A percentile compares a stretch with the other conserved stretches of the same genome.
Evolutionary conservation across 2,329 filamentous ascomycete species (phyloP).

Genomic region (Bipolaris sorokiniana): DNA sequence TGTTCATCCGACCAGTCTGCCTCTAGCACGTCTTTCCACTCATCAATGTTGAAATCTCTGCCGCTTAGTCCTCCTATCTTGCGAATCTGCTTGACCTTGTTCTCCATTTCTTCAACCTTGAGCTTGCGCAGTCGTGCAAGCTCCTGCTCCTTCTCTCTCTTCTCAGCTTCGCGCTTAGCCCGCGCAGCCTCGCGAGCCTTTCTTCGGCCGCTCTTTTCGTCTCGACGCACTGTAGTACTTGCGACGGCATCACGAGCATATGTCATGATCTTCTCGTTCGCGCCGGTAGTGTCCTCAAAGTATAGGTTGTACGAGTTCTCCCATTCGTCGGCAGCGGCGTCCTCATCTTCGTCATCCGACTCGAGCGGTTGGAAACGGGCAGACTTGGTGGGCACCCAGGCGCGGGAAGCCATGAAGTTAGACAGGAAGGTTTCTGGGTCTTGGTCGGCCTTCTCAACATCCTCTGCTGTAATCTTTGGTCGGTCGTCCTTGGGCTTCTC

Average conservation of each 20-base stretch:
- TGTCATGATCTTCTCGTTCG: constrained; percentile 85
- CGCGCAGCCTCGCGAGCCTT: constrained; percentile 79
- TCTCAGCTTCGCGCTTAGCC: constrained; percentile 78
- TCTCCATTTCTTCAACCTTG: constrained; percentile 88
- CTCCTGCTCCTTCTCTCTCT: constrained; percentile 76
- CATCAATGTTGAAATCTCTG: constrained; percentile 71
- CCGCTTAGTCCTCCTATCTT: constrained; percentile 81
- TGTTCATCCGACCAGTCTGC: constrained; percentile 85
- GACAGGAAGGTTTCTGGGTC: constrained; percentile 93
- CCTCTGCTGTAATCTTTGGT: constrained; percentile 53
- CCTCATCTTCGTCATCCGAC: constrained; percentile 84
- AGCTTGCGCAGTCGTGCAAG: constrained; percentile 83
- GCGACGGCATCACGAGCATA: constrained; percentile 87
- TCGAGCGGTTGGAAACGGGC: constrained; percentile 81
- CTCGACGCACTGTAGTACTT: constrained; percentile 82
- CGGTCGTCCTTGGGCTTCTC: constrained; percentile 36
- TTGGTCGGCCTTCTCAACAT: constrained; percentile 78
- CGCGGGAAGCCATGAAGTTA: constrained; percentile 90
- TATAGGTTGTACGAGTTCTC: constrained; percentile 95
- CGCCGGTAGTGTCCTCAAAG: constrained; percentile 88
- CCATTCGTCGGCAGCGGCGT: constrained; percentile 79
- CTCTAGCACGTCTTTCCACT: constrained; percentile 85
- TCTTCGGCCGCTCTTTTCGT: constrained; percentile 78
- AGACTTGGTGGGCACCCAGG: constrained; percentile 77
- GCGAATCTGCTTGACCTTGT: constrained; percentile 86